Evolutionary conservation across 2,329 filamentous ascomycete genomes (phyloP).

Genomic region (Chaetomium sp.): DNA sequence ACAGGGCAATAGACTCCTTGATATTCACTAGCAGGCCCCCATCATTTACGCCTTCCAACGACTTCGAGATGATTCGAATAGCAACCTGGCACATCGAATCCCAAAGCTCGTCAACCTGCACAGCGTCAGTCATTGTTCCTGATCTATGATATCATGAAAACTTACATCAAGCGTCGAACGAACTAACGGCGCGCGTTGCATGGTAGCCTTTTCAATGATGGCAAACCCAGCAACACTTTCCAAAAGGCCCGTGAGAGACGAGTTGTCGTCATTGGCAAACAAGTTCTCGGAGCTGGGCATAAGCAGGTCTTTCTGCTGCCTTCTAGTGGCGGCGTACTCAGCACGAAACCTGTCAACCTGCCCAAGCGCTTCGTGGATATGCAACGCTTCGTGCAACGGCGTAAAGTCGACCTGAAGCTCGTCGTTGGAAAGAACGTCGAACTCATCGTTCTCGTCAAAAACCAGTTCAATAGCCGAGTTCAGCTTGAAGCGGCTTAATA

Average conservation of each 20-base stretch:
- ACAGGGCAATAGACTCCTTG: conserved; percentile 88
- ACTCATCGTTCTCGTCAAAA: conserved; percentile 92
- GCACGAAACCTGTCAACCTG: conserved; percentile 87
- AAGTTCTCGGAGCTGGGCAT: conserved; percentile 76
- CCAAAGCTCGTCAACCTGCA: conserved; percentile 95
- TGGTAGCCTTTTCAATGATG: conserved; percentile 92
- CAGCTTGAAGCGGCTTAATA: conserved; percentile 80
- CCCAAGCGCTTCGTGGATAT: conserved; percentile 93
- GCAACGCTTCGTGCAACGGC: conserved; percentile 89
- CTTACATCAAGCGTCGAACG: conserved; percentile 79
- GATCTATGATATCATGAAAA: conserved; percentile 18
- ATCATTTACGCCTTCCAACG: conserved; percentile 77
- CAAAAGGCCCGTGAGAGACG: conserved; percentile 82
- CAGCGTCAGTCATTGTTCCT: conserved; percentile 12
- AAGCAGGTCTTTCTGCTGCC: conserved; percentile 88
- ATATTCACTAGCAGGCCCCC: conserved; percentile 91
- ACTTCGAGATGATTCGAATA: conserved; percentile 78
- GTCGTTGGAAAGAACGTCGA: conserved; percentile 92
- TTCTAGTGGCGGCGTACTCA: conserved; percentile 89
- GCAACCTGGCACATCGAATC: conserved; percentile 94
- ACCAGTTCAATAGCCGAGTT: conserved; percentile 96
- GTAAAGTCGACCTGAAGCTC: conserved; percentile 94
- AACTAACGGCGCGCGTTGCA: conserved; percentile 81
- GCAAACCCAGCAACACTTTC: conserved; percentile 96
- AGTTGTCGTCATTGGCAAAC: conserved; percentile 80